A percentile compares a stretch with the other conserved stretches of the same genome.
phyloP scores from a whole-genome alignment of 768 basidiomycete genomes.

The Mycena floridula region DNA sequence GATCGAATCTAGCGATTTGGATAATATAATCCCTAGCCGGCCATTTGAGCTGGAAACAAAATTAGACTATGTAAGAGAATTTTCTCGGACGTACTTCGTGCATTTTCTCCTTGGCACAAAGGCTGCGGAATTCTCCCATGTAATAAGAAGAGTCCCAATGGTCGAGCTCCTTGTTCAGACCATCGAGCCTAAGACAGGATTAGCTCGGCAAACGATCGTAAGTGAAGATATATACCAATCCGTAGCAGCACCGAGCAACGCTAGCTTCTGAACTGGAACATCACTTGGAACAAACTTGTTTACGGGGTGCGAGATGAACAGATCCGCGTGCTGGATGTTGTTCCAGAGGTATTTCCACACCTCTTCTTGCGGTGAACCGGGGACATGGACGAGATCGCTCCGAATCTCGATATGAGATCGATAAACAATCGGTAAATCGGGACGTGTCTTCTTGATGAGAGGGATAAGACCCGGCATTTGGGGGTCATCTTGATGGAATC shows the following conservation, averaged over 20 bases:
- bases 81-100: no score
- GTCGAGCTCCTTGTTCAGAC: constrained; percentile 84
- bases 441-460: constrained; percentile 78
- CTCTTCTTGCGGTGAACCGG: constrained; percentile 80
- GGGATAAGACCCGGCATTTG: constrained; percentile 95
- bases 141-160: constrained; percentile 82
- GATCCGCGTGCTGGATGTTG: constrained; percentile 82
- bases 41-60: no score
- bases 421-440: constrained; percentile 85
- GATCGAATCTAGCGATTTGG: constrained; percentile 91
- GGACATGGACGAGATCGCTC: constrained; percentile 76
- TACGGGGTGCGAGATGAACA: constrained; percentile 93
- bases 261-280: constrained; percentile 65
- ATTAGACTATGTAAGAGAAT: no score
- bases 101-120: constrained; percentile 80
- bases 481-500: constrained; percentile 61
- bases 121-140: constrained; percentile 80
- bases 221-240: constrained; percentile 55
- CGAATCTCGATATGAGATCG: constrained; percentile 94
- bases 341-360: constrained; percentile 96
- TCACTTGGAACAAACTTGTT: constrained; percentile 89
- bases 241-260: constrained; percentile 77
- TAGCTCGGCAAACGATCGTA: constrained; percentile 3
- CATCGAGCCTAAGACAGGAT: constrained; percentile 67
- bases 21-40: constrained; percentile 80